phyloP scores from a whole-genome alignment of 2,329 filamentous ascomycete genomes.

The Diatrype stigma region DNA sequence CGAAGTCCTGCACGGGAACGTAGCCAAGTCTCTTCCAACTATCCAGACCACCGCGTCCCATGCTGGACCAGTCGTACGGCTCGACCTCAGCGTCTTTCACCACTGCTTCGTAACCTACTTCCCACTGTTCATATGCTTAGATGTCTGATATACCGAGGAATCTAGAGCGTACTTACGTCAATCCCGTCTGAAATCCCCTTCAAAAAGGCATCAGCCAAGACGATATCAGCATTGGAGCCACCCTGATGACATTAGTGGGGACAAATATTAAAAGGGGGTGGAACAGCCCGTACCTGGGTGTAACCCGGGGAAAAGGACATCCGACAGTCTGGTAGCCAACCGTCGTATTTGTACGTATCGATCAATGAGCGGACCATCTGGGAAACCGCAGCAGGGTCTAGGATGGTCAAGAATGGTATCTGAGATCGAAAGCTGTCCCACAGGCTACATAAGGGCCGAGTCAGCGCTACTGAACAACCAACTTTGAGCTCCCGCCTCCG shows the following conservation, averaged over 20 bases:
- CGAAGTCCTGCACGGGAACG: slow-evolving; percentile 66
- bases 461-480: neutral
- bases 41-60: slow-evolving; percentile 66
- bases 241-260: slow-evolving; percentile 42
- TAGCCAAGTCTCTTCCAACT: slow-evolving; percentile 71
- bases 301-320: slow-evolving; percentile 73
- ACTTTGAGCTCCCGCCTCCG: too few relatives aligned
- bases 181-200: slow-evolving; percentile 61
- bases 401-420: slow-evolving; percentile 63
- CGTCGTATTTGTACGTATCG: slow-evolving; percentile 65
- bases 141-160: slow-evolving; percentile 8
- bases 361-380: slow-evolving; percentile 67
- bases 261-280: neutral
- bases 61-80: slow-evolving; percentile 64
- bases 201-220: slow-evolving; percentile 63
- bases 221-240: slow-evolving; percentile 68
- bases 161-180: slow-evolving; percentile 28
- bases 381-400: slow-evolving; percentile 61
- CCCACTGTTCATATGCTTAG: slow-evolving; percentile 46
- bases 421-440: slow-evolving; percentile 70
- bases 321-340: slow-evolving; percentile 70
- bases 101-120: slow-evolving; percentile 64
- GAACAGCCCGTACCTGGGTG: slow-evolving; percentile 46
- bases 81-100: slow-evolving; percentile 69
- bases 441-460: slow-evolving; percentile 35